A percentile compares a stretch with the other conserved stretches of the same genome.
Conservation (phyloP, 805 yeast species). For the Wickerhamiella slavikovae region DNA sequence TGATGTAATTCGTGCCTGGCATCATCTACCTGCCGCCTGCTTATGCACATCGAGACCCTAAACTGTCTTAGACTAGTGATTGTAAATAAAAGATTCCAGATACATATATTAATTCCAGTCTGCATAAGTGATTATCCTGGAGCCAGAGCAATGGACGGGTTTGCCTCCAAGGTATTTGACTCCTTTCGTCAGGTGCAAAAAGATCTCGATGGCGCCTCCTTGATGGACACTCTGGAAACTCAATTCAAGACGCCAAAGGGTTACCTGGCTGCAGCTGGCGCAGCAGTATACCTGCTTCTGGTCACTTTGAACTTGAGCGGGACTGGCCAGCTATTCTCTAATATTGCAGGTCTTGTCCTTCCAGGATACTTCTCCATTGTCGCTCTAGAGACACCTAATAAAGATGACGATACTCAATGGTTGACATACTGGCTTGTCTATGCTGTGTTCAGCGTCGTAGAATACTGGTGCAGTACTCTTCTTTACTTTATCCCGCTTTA, state of each 20-base stretch:
- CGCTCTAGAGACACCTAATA: slow-evolving; percentile 54
- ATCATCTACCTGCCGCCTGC: too few species aligned
- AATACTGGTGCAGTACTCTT: slow-evolving; percentile 88
- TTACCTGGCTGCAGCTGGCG: slow-evolving; percentile 53
- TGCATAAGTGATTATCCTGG: too few species aligned
- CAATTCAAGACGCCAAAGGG: slow-evolving; percentile 46
- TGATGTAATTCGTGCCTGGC: too few species aligned
- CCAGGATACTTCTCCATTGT: slow-evolving; percentile 79
- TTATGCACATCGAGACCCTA: too few species aligned
- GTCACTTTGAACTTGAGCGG: slow-evolving; percentile 86
- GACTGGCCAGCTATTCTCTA: slow-evolving; percentile 80
- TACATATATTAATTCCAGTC: too few species aligned
- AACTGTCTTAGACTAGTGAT: too few species aligned
- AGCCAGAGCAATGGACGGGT: too few species aligned
- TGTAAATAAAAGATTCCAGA: too few species aligned
- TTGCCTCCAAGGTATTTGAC: not conserved
- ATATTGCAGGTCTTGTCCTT: slow-evolving; percentile 72
- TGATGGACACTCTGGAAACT: slow-evolving; percentile 16
- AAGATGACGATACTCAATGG: slow-evolving; percentile 67
- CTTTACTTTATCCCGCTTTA: slow-evolving; percentile 93
- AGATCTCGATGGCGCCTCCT: slow-evolving; percentile 18
- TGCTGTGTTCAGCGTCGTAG: slow-evolving; percentile 74
- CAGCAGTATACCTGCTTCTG: slow-evolving; percentile 46
- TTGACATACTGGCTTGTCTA: slow-evolving; percentile 98
- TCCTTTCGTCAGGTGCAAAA: slow-evolving; percentile 5